Percentiles rank a stretch among this genome's conserved stretches.
Conservation (phyloP, 371 early-diverging fungal species). For the Mortierella sp. region DNA sequence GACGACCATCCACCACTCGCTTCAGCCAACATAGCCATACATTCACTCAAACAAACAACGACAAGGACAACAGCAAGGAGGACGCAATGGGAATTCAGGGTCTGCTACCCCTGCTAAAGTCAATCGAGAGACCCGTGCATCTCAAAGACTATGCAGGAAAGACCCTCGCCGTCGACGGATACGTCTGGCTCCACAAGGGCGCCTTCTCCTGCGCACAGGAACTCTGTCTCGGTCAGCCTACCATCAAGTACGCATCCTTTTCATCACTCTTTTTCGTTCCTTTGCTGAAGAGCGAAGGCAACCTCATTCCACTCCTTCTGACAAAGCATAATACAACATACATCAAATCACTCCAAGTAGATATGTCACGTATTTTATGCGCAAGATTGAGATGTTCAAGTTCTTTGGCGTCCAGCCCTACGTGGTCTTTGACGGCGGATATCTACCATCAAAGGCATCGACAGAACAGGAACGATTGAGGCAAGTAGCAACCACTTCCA, state of each 20-base stretch:
- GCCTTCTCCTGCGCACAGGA: slow-evolving; percentile 87
- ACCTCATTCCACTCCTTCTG: neutral
- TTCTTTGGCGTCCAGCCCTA: slow-evolving; percentile 83
- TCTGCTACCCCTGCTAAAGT: slow-evolving; percentile 82
- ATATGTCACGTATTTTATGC: slow-evolving; percentile 84
- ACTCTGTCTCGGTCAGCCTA: slow-evolving; percentile 71
- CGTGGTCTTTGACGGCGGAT: slow-evolving; percentile 98
- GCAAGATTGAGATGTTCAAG: slow-evolving; percentile 76
- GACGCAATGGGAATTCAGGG: slow-evolving; percentile 89
- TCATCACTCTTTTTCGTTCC: neutral
- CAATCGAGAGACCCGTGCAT: slow-evolving; percentile 76
- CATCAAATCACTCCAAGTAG: slow-evolving; percentile 55
- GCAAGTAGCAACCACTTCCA: neutral
- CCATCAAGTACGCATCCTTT: slow-evolving; percentile 67
- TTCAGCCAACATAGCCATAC: neutral
- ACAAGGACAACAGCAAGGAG: neutral
- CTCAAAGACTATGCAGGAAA: slow-evolving; percentile 77
- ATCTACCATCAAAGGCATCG: slow-evolving; percentile 84
- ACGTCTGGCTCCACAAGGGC: slow-evolving; percentile 94
- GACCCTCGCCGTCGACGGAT: slow-evolving; percentile 91
- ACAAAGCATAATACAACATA: no score
- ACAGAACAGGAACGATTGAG: slow-evolving; percentile 81
- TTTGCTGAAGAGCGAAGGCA: neutral
- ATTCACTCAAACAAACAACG: neutral
- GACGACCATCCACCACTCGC: neutral